These are phyloP conservation scores for Neltuma alba DNA, from an alignment of 306 rosid species.

Conservation along the genomic window DNA sequence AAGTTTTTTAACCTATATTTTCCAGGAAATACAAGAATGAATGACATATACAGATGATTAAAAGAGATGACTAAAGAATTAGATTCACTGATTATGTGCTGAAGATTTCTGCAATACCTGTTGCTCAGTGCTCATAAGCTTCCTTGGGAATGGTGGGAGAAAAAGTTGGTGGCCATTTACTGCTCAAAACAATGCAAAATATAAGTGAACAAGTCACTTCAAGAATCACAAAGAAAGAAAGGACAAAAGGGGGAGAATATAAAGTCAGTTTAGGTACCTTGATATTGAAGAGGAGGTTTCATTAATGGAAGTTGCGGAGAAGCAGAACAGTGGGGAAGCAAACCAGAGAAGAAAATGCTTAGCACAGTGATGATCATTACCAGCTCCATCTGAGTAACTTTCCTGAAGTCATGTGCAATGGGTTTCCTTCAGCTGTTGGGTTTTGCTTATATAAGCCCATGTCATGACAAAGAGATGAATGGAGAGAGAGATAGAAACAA, in stretches of 20 bases:
- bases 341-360: constrained; percentile 41
- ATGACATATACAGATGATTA: not conserved
- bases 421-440: constrained; percentile 20
- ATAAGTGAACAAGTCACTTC: not conserved
- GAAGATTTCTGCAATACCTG: constrained; percentile 38
- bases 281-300: constrained; percentile 35
- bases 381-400: constrained; percentile 33
- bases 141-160: constrained; percentile 58
- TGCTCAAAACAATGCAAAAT: constrained; percentile 13
- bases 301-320: constrained; percentile 44
- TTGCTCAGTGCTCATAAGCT: constrained; percentile 49
- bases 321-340: constrained; percentile 40
- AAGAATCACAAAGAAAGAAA: not conserved
- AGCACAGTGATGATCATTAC: constrained; percentile 38
- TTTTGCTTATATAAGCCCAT: constrained; percentile 39
- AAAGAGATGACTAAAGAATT: not conserved
- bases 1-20: constrained; percentile 39
- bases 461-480: constrained; percentile 12
- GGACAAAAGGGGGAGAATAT: not conserved
- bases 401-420: not conserved
- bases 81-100: not conserved
- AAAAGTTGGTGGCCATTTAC: constrained; percentile 34
- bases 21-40: not conserved
- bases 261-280: constrained; percentile 38
- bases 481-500: not conserved